Evolutionary conservation across 371 early-diverging fungal species (phyloP), one percentile per base, ranked within the genome.

Genomic region (Mucor ambiguus): DNA sequence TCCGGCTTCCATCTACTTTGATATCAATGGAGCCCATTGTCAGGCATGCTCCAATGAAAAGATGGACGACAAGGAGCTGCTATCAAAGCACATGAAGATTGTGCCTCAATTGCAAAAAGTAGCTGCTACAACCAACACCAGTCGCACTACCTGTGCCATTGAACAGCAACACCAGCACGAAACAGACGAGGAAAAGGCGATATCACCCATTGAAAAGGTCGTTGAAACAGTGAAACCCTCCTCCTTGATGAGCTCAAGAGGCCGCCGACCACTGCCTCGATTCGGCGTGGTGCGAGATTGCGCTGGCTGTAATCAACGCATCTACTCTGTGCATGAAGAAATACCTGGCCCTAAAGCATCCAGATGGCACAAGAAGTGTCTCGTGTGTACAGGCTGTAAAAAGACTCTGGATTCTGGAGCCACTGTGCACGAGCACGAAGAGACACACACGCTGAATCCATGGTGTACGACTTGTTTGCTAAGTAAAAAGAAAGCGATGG

Each of bases 281-380:
- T 79, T 82, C 60, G 82, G 82, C 4, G 46, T 65, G 16, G 56
- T 69, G 14, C 71, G 73, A 55, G 66, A 63, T 16, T 82, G 82
- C 44, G 74, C 82, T 24, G 78, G 79, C 1, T 82, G 82, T 49
- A 52, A 58, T 32, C 66, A 79, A 43, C 72, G 72, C 7, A 77
- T 79, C 8, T 52, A 49, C 6, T 78, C 78, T n/a, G 71, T 82
- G 16, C 74, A 77, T 52, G 83, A 82, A 54, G 83, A 82, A 46
- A 74, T 74, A 49, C 77, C 76, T 37, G 83, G 83, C 1, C 83
- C 83, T 0, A 70, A 72, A 37, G 83, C 83, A 2, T 70, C 78
- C 16, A 70, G 68, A 20, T 82, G 80, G 80, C 83, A 82, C 55
- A 69, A 63, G 22, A 76, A 78, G 44, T 82, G 83, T 58, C 46